Conservation (phyloP, 192 early-diverging fungal genomes). For the Geosiphon pyriformis region DNA sequence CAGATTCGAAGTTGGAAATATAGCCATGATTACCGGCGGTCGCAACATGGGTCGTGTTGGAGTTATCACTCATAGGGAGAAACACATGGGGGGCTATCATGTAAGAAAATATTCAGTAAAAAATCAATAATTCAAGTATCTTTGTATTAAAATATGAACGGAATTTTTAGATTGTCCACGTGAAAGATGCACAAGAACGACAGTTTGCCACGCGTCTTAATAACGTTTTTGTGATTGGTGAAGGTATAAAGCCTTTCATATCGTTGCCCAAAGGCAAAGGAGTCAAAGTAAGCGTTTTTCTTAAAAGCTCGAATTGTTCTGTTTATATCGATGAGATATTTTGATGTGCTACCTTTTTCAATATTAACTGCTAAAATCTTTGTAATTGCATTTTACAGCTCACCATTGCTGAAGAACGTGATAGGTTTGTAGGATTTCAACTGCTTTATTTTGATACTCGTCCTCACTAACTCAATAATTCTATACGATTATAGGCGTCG, state of each 20-base stretch:
- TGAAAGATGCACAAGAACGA: slow-evolving; percentile 95
- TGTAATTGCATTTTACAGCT: slow-evolving; percentile 32
- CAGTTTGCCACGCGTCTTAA: slow-evolving; percentile 95
- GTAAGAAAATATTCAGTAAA: background rate
- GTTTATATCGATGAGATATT: too few species aligned
- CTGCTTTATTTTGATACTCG: background rate
- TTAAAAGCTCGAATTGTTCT: too few species aligned
- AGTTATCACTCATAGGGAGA: slow-evolving; percentile 73
- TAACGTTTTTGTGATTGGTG: slow-evolving; percentile 87
- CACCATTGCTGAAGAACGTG: slow-evolving; percentile 99
- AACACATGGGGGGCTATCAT: slow-evolving; percentile 7
- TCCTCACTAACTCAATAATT: background rate
- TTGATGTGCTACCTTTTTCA: too few species aligned
- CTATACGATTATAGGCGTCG: background rate
- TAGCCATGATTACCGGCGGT: slow-evolving; percentile 96
- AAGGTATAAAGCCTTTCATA: slow-evolving; percentile 89
- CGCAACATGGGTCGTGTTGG: slow-evolving; percentile 98
- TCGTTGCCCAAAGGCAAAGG: slow-evolving; percentile 99
- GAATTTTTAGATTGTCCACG: slow-evolving; percentile 98
- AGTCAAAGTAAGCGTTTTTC: slow-evolving; percentile 57
- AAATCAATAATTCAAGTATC: background rate
- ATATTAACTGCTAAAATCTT: background rate
- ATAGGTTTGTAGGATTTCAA: slow-evolving; percentile 35
- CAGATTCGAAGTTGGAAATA: slow-evolving; percentile 98
- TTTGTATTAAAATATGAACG: slow-evolving; percentile 55